Evolutionary conservation across 163 green algal genomes (phyloP).

Genomic region (Botryococcus braunii): DNA sequence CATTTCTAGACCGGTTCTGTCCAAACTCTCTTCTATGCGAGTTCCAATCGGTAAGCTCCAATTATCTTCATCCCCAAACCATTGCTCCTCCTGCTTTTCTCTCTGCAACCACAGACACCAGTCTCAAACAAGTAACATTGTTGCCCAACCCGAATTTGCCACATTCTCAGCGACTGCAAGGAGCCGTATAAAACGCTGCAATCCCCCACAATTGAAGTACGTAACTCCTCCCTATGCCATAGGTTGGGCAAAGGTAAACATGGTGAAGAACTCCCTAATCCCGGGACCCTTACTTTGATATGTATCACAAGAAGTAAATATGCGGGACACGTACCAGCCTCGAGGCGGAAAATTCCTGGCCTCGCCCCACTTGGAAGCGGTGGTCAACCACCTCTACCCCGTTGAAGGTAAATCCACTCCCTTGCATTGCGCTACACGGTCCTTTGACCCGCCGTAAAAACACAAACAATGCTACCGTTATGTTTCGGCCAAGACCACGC

Average conservation of each 20-base stretch:
- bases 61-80: conserved; percentile 17
- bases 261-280: neutral
- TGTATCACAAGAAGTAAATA: too few species aligned
- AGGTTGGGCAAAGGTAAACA: neutral
- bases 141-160: neutral
- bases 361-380: conserved; percentile 23
- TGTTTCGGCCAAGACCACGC: too few species aligned
- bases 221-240: neutral
- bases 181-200: neutral
- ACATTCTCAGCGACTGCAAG: neutral
- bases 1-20: conserved; percentile 21
- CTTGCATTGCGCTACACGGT: too few species aligned
- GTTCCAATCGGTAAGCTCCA: conserved; percentile 28
- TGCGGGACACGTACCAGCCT: neutral
- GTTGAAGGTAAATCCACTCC: too few species aligned
- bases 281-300: too few species aligned
- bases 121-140: neutral
- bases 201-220: neutral
- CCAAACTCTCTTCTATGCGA: conserved; percentile 27
- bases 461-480: too few species aligned
- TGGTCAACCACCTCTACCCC: conserved; percentile 32
- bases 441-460: too few species aligned
- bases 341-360: conserved; percentile 31
- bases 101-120: conserved; percentile 4
- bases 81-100: conserved; percentile 14